Conservation (phyloP, 2,329 filamentous ascomycete genomes). For the Ceratocystis variospora region DNA sequence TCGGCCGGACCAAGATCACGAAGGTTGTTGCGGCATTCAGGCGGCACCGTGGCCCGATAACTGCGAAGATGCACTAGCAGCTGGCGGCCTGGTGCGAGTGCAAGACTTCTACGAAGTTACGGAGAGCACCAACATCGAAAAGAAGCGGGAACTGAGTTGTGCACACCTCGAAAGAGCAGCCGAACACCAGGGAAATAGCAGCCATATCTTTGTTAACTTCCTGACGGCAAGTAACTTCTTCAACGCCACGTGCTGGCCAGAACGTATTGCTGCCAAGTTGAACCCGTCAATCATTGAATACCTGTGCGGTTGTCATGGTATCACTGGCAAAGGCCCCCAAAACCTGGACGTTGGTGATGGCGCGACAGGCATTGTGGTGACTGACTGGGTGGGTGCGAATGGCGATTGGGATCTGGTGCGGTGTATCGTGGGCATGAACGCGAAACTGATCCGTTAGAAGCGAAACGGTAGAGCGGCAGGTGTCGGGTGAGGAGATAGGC, state of each 20-base stretch:
- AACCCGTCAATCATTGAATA: slow-evolving; percentile 63
- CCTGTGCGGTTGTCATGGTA: slow-evolving; percentile 44
- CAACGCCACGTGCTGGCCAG: slow-evolving; percentile 82
- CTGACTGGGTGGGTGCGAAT: slow-evolving; percentile 78
- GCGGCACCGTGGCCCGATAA: slow-evolving; percentile 73
- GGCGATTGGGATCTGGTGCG: slow-evolving; percentile 85
- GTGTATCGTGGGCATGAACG: slow-evolving; percentile 85
- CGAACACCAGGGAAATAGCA: slow-evolving; percentile 25
- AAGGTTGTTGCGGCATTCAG: slow-evolving; percentile 41
- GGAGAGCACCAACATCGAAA: slow-evolving; percentile 58
- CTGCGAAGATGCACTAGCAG: slow-evolving; percentile 57
- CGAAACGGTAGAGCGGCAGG: not conserved
- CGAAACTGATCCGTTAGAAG: slow-evolving; percentile 41
- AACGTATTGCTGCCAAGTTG: slow-evolving; percentile 72
- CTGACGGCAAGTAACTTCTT: slow-evolving; percentile 88
- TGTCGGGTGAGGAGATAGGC: not conserved
- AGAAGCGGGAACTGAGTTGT: slow-evolving; percentile 62
- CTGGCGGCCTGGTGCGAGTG: slow-evolving; percentile 62
- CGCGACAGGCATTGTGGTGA: slow-evolving; percentile 75
- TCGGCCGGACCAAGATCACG: slow-evolving; percentile 43
- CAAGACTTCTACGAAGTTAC: slow-evolving; percentile 92
- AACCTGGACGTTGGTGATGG: slow-evolving; percentile 50
- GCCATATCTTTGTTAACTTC: slow-evolving; percentile 61
- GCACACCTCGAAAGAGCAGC: slow-evolving; percentile 65
- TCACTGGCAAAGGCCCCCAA: slow-evolving; percentile 36